These are phyloP conservation scores for Epithele typhae DNA, from an alignment of 768 basidiomycete species.

Conservation along the genomic window DNA sequence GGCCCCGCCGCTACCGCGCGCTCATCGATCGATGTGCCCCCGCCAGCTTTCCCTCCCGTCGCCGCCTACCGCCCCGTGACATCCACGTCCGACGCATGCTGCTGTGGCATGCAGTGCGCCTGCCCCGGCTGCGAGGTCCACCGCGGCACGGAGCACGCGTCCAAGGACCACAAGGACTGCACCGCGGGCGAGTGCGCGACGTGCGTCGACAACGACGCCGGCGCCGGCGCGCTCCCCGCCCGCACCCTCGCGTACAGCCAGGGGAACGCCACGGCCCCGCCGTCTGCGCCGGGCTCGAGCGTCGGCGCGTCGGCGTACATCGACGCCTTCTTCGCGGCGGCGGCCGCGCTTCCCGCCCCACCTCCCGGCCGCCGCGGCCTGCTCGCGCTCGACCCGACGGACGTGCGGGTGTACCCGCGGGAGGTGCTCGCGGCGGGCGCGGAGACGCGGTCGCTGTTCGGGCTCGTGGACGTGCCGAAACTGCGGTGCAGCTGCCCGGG, in stretches of 20 bases:
- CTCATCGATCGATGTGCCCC: conserved; percentile 15
- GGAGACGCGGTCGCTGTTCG: conserved; percentile 43
- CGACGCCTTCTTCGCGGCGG: conserved; percentile 62
- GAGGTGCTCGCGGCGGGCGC: conserved; percentile 35
- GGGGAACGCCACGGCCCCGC: not conserved
- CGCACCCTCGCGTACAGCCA: conserved; percentile 4
- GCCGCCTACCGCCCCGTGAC: conserved; percentile 55
- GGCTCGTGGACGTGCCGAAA: conserved; percentile 54
- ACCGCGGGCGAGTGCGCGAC: conserved; percentile 48
- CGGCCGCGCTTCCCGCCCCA: conserved; percentile 65
- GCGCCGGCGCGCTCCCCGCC: conserved; percentile 36
- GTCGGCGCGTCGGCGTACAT: conserved; percentile 29
- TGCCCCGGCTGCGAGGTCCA: conserved; percentile 76
- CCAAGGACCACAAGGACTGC: conserved; percentile 33
- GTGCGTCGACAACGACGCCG: conserved; percentile 55
- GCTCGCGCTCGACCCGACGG: conserved; percentile 49
- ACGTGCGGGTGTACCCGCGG: conserved; percentile 43
- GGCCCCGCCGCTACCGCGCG: not conserved
- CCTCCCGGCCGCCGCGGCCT: conserved; percentile 50
- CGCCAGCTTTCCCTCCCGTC: conserved; percentile 46
- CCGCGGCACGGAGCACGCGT: conserved; percentile 47
- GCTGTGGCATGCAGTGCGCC: conserved; percentile 62
- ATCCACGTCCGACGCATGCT: conserved; percentile 61
- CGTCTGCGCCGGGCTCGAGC: no score
- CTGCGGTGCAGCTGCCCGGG: conserved; percentile 61